phyloP scores from a whole-genome alignment of 345 rosid genomes.

The Hypericum perforatum region DNA sequence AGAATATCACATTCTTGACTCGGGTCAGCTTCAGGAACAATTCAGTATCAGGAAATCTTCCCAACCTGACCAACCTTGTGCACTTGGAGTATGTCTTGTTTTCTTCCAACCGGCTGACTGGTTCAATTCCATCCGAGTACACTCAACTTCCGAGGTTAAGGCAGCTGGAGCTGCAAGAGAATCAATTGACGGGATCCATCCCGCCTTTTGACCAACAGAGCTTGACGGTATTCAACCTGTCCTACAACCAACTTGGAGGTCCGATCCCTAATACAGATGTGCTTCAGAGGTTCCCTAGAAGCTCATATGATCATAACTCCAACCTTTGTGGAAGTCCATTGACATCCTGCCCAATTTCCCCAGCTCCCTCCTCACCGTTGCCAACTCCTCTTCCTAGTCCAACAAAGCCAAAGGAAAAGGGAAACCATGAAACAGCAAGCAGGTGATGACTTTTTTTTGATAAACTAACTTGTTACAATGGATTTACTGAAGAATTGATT shows the following conservation, averaged over 20 bases:
- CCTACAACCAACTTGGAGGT: constrained; percentile 36
- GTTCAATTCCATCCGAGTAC: constrained; percentile 29
- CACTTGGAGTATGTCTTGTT: constrained; percentile 23
- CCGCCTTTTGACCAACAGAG: constrained; percentile 36
- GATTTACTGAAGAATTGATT: too few species aligned
- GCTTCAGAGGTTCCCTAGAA: constrained; percentile 26
- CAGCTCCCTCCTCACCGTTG: constrained; percentile 6
- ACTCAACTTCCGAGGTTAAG: constrained; percentile 20
- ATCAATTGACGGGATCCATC: constrained; percentile 28
- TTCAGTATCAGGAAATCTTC: constrained; percentile 30
- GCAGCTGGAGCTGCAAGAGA: constrained; percentile 34
- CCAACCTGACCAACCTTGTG: constrained; percentile 24
- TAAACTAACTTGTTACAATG: too few species aligned
- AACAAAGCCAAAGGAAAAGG: constrained; percentile 3
- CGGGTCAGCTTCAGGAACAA: constrained; percentile 36
- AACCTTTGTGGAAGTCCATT: constrained; percentile 43
- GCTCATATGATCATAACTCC: constrained; percentile 29
- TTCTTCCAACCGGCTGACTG: constrained; percentile 33
- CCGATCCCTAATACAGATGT: constrained; percentile 29
- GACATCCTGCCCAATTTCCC: constrained; percentile 19
- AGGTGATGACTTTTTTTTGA: constrained; percentile 9
- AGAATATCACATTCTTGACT: constrained; percentile 29
- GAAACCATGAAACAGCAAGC: too few species aligned
- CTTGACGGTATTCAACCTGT: constrained; percentile 34
- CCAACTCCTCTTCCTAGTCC: constrained; percentile 10